Percentiles rank a stretch among this genome's conserved stretches.
Conservation (phyloP, 2,329 filamentous ascomycete species). For the Aspergillus ustus region DNA sequence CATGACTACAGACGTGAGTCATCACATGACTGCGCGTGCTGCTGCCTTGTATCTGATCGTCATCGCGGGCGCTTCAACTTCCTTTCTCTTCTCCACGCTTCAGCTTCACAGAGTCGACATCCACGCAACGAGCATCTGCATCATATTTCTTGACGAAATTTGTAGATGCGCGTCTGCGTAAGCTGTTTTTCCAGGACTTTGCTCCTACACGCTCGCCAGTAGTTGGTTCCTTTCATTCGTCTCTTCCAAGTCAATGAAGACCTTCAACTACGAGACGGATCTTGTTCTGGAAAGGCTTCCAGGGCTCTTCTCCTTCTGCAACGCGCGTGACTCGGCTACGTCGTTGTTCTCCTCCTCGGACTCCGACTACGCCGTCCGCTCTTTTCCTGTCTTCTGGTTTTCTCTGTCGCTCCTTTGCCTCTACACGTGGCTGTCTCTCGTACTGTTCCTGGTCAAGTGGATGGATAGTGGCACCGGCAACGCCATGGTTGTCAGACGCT, state of each 20-base stretch:
- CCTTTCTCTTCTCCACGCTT: conserved; percentile 45
- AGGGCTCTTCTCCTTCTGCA: conserved; percentile 52
- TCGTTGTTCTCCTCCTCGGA: conserved; percentile 37
- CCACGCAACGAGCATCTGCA: conserved; percentile 26
- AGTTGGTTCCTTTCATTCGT: conserved; percentile 28
- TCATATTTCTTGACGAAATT: conserved; percentile 27
- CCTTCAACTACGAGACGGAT: conserved; percentile 33
- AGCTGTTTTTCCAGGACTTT: conserved; percentile 34
- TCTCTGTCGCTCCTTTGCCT: conserved; percentile 38
- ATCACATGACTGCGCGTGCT: conserved; percentile 15
- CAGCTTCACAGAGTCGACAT: conserved; percentile 48
- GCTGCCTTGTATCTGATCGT: conserved; percentile 18
- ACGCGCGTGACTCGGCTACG: conserved; percentile 57
- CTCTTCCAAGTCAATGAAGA: conserved; percentile 26
- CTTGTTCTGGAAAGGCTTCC: conserved; percentile 54
- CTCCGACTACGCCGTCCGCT: conserved; percentile 43
- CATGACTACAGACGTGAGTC: conserved; percentile 4
- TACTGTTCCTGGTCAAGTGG: conserved; percentile 37
- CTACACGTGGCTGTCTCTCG: conserved; percentile 58
- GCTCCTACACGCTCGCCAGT: conserved; percentile 30
- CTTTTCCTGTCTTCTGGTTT: conserved; percentile 44
- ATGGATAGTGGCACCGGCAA: conserved; percentile 30
- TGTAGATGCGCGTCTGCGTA: conserved; percentile 55
- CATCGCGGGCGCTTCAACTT: conserved; percentile 33
- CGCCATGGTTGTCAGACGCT: conserved; percentile 86